Base-by-base conservation (phyloP, 164 flowering plant genomes). In the Kalanchoe fedtschenkoi region DNA sequence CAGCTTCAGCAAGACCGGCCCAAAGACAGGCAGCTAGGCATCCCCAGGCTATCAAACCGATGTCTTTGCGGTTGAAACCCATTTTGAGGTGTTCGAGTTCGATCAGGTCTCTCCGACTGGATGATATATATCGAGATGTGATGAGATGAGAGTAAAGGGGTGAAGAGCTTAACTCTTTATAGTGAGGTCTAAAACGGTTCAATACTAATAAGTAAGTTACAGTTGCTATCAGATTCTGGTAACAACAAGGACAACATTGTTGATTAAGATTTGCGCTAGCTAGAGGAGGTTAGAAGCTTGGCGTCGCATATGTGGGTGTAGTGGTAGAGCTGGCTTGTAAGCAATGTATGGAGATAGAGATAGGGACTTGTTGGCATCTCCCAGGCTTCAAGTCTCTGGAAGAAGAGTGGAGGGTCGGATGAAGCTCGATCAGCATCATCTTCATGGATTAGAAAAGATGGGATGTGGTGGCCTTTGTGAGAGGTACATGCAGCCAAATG, bases 151-250 rank as follows among this genome's bases (percentile, higher is more conserved):
- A 26, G 32, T 51, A 51, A 15, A 10, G 24, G 32, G 30, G 5
- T 51, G 28, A 24, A 17, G 10, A 51, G 13, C 5, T 10, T 24
- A 10, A 32, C 17, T 10, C 32, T 51, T 24, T 51, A 51, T 51
- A 51, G 56, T 5, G 16, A 2, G 30, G 32, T 10, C 3, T 51
- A 51, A 24, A 51, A 51, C 13, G 32, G 32, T 1, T 26, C 24
- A 51, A 26, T 44, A n/a, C 21, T 44, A 51, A 11, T 51, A 15
- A 4, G 9, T 24, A 51, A 26, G 9, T 24, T 24, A 26, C 26
- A 1, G 56, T 51, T 51, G 56, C 56, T 51, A 51, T 51, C 56
- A 51, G 56, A 51, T 51, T 51, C 56, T 51, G 56, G 56, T 51
- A 51, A 51, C 56, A 24, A 51, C 28, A 51, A 16, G 19, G 56